phyloP scores from a whole-genome alignment of 352 stramenopile genomes.

The Phytophthora sansomeana region DNA sequence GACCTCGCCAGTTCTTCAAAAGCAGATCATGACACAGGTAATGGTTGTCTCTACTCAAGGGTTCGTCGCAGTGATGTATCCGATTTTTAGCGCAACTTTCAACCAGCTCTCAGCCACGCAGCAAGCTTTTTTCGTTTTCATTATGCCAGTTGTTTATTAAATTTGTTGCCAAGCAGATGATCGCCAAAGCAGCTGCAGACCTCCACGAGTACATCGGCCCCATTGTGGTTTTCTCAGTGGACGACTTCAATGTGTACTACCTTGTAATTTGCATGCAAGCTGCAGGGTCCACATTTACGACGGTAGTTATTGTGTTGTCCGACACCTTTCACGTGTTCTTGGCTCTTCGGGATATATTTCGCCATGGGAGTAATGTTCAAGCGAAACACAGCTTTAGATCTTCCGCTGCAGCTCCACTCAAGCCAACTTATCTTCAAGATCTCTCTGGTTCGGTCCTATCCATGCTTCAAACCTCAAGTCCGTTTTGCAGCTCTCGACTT shows the following conservation, averaged over 20 bases:
- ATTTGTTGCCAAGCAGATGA: conserved; percentile 36
- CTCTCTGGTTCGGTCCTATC: too few relatives aligned
- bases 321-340: conserved; percentile 25
- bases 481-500: too few relatives aligned
- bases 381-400: too few relatives aligned
- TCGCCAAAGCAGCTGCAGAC: conserved; percentile 14
- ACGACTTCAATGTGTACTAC: conserved; percentile 47
- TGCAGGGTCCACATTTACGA: conserved; percentile 25
- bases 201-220: conserved; percentile 32
- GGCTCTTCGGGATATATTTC: conserved; percentile 3
- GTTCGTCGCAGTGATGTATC: conserved; percentile 32
- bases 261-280: conserved; percentile 46
- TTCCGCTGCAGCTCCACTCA: too few relatives aligned
- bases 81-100: conserved; percentile 35
- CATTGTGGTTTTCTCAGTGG: conserved; percentile 36
- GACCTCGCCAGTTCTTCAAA: conserved; percentile 1
- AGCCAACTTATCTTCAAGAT: too few relatives aligned
- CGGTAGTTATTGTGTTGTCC: conserved; percentile 13
- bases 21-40: conserved; percentile 19
- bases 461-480: too few relatives aligned
- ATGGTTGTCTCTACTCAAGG: conserved; percentile 20
- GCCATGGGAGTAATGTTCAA: too few relatives aligned
- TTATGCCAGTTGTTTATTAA: conserved; percentile 37
- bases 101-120: conserved; percentile 5
- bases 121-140: conserved; percentile 24